phyloP scores from a whole-genome alignment of 306 rosid species.

The Bauhinia variegata region DNA sequence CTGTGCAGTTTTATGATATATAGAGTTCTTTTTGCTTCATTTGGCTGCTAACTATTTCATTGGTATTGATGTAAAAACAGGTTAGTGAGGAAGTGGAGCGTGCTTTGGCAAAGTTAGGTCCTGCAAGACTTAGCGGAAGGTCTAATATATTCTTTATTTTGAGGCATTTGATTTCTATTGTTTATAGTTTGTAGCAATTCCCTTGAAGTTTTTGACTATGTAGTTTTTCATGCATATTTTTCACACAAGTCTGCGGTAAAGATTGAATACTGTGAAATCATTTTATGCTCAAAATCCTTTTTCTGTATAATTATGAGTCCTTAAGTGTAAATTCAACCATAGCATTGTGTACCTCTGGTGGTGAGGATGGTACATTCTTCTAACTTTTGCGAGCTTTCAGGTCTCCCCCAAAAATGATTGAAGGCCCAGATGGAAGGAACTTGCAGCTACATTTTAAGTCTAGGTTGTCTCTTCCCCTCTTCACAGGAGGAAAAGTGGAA shows the following conservation, averaged over 20 bases:
- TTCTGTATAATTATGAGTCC: too few species aligned
- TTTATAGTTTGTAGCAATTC: too few species aligned
- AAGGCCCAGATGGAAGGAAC: constrained; percentile 90
- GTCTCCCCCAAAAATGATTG: constrained; percentile 94
- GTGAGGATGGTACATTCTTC: constrained; percentile 33
- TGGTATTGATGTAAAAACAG: constrained; percentile 52
- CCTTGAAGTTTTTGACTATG: constrained; percentile 3
- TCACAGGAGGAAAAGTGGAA: constrained; percentile 99
- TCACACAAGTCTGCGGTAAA: constrained; percentile 23
- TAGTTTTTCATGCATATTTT: constrained; percentile 10
- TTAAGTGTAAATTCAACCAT: background rate
- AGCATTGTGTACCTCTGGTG: constrained; percentile 13
- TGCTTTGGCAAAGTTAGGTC: constrained; percentile 87
- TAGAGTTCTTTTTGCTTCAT: constrained; percentile 16
- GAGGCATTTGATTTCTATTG: constrained; percentile 31
- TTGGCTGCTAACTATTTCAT: constrained; percentile 27
- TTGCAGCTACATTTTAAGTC: constrained; percentile 84
- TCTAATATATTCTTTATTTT: constrained; percentile 34
- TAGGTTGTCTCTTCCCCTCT: constrained; percentile 89
- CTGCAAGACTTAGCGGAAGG: constrained; percentile 82
- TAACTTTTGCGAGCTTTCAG: constrained; percentile 53
- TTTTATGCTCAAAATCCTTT: background rate
- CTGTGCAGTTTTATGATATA: too few species aligned
- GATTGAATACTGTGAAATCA: constrained; percentile 20
- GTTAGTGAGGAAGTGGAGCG: constrained; percentile 98